A percentile compares a stretch with the other conserved stretches of the same genome.
Conservation (phyloP, 1,284 basidiomycete species). For the Moniliophthora roreri region DNA sequence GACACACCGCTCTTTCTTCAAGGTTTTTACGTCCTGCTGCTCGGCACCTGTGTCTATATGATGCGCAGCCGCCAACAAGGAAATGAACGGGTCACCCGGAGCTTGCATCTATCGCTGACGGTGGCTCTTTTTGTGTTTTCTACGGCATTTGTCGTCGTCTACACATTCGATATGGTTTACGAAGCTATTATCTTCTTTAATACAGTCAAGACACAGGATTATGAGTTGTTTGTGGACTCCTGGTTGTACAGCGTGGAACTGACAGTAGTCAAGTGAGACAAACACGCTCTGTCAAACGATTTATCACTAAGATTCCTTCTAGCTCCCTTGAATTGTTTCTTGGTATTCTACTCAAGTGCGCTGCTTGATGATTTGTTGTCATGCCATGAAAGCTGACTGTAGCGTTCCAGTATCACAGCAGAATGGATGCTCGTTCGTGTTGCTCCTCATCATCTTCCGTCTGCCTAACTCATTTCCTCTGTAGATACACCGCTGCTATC, state of each 20-base stretch:
- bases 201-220: neutral
- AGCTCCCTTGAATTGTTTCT: neutral
- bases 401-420: too few species aligned
- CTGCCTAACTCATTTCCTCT: too few species aligned
- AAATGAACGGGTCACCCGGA: neutral
- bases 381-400: too few species aligned
- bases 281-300: neutral
- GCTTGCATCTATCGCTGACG: neutral
- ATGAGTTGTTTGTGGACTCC: neutral
- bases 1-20: neutral
- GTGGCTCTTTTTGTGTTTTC: too few species aligned
- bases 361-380: too few species aligned
- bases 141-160: neutral
- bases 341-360: too few species aligned
- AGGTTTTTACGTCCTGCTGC: neutral
- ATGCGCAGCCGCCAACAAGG: neutral
- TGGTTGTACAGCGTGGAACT: neutral
- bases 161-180: neutral
- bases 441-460: too few species aligned
- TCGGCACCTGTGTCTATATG: neutral
- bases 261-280: neutral
- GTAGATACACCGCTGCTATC: slow-evolving; percentile 6
- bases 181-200: neutral
- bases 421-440: too few species aligned
- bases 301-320: too few species aligned